Percentiles rank a stretch among this genome's conserved stretches.
Evolutionary conservation across 2,329 filamentous ascomycete species (phyloP).

Genomic region (Exophiala xenobiotica): DNA sequence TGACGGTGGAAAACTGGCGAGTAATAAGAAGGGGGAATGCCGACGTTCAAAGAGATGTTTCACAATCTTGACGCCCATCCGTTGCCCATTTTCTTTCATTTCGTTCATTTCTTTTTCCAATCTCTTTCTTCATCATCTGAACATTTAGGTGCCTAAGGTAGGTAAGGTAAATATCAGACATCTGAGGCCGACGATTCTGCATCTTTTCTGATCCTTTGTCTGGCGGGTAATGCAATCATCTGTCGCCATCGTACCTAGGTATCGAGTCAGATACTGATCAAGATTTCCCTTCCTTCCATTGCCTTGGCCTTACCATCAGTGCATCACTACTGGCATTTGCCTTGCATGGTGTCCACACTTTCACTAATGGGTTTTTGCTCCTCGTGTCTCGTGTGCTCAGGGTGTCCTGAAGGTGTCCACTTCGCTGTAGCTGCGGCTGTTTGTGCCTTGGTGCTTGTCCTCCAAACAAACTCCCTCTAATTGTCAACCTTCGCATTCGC

Average conservation of each 20-base stretch:
- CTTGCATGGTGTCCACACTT: too few species aligned
- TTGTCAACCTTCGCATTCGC: too few species aligned
- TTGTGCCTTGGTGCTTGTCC: background rate
- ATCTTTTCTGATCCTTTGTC: background rate
- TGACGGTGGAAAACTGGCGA: too few species aligned
- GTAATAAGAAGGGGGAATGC: too few species aligned
- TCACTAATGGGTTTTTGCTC: background rate
- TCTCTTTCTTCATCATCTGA: background rate
- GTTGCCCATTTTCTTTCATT: background rate
- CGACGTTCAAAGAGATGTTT: too few species aligned
- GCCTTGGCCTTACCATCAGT: background rate
- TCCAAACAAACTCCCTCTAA: background rate
- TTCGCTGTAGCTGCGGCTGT: background rate
- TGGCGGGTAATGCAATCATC: background rate
- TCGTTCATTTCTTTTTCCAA: background rate
- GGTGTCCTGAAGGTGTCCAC: too few species aligned
- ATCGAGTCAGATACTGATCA: background rate
- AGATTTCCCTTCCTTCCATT: background rate
- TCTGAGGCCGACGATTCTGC: background rate
- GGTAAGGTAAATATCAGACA: too few species aligned
- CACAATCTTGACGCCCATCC: too few species aligned
- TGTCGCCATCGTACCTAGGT: too few species aligned
- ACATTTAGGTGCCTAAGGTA: too few species aligned
- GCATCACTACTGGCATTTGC: too few species aligned
- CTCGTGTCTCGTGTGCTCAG: background rate